Evolutionary conservation across 2,329 filamentous ascomycete genomes (phyloP), one percentile per base, ranked within the genome.

Genomic region (Ceratocystis cacaofunesta): DNA sequence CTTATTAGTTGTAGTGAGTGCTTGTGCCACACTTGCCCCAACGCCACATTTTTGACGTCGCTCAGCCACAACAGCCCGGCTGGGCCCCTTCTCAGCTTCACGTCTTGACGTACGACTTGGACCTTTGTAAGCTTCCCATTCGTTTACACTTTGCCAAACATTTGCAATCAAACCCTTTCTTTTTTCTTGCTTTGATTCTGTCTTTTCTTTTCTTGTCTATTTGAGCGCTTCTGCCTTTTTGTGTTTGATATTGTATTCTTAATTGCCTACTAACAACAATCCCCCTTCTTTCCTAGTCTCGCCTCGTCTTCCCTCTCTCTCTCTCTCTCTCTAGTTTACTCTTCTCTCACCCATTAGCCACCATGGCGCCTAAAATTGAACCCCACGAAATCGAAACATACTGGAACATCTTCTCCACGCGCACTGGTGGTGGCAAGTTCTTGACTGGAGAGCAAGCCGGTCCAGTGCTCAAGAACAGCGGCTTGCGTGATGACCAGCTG

Each of bases 401-500:
- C 74, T 85, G 82, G 82, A 84, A 84, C 73, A 85, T 85, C 74
- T 85, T 85, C 73, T 75, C 80, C 64, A 76, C 81, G 43, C 76
- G 82, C 68, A 85, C 82, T 60, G 82, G 82, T 72, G 82, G 82
- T 69, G 80, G 79, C 68, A 79, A 84, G 73, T 84, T 76, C 70
- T 75, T 85, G 32, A 85, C 82, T 6, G 82, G 82, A 72, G 82
- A 85, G 71, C 80, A 83, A 71, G 82, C 82, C 28, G 82, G 82
- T 61, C 82, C 82, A 12, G 80, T 85, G 52, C 78, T 85, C 64
- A 85, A 85, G 75, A 85, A 85, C 76, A 84, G 82, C 69, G 82
- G 82, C 12, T 75, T 85, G 68, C 79, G 80, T 65, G 82, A 85
- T 72, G 81, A 82, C 72, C 92, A 99, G 78, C 86, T 99, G n/a